Base-by-base conservation (phyloP, 2,329 filamentous ascomycete species). In the Beauveria bassiana region DNA sequence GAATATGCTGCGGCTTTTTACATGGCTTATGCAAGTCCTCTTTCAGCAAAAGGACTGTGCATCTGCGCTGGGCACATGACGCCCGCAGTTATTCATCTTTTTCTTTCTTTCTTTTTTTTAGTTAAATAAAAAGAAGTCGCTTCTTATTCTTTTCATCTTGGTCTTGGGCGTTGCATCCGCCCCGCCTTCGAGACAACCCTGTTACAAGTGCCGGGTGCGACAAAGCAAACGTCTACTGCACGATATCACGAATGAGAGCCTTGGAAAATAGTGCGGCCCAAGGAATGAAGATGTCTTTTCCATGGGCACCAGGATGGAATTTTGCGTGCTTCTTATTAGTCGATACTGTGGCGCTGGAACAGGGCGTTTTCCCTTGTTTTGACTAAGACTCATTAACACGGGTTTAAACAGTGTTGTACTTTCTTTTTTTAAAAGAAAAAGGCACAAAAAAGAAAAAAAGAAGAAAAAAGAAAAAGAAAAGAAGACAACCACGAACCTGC, bases 351-450 rank as follows among this genome's bases (percentile, higher is more conserved):
- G 31, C 31, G 10, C 31, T 34, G 31, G 10, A 34, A 34, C 31
- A 12, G 31, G 31, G 31, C 10, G 10, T 22, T 34, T 34, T 31
- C 18, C 12, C 14, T 47, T 42, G 31, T 34, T 47, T n/a, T 59
- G 57, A 52, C 57, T 59, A 47, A 34, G 40, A 20, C 57, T 59
- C 57, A 52, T 59, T 52, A 45, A 34, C 31, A 34, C 31, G 12
- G 12, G 31, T 34, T 34, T 34, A 34, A 31, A 31, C 26, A 5
- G 20, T 31, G 40, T 28, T 26, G 20, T 7, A 38, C 28, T 40
- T 38, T 22, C n/a, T 51, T 31, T 10, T 18, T 50, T 16, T 16
- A 12, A 24, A 24, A 26, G 20, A 34, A 38, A 14, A 51, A 28
- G 28, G 14, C 5, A 14, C 8, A 9, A 31, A 31, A 26, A 26